phyloP scores from a whole-genome alignment of 2,329 filamentous ascomycete genomes.

The Myotisia sp. region DNA sequence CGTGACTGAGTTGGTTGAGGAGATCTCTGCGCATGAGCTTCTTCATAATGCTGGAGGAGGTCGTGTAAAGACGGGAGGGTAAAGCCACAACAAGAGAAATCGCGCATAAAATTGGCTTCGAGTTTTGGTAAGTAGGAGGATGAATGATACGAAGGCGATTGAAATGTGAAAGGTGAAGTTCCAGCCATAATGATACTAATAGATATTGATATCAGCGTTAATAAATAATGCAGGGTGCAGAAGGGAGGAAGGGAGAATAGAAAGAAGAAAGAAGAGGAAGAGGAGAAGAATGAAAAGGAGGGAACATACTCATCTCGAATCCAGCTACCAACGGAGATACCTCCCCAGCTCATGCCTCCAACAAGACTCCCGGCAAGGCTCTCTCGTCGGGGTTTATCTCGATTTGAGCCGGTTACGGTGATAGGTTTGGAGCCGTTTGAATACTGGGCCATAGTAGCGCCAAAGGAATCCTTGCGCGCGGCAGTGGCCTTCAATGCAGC shows the following conservation, averaged over 20 bases:
- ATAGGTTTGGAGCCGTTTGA: slow-evolving; percentile 47
- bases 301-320: slow-evolving; percentile 88
- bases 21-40: slow-evolving; percentile 66
- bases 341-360: slow-evolving; percentile 91
- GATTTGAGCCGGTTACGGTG: slow-evolving; percentile 38
- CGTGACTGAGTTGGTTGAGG: slow-evolving; percentile 35
- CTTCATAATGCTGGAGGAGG: slow-evolving; percentile 90
- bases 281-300: slow-evolving; percentile 6
- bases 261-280: slow-evolving; percentile 8
- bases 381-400: slow-evolving; percentile 41
- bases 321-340: slow-evolving; percentile 89
- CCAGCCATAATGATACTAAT: slow-evolving; percentile 84
- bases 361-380: slow-evolving; percentile 48
- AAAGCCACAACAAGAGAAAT: slow-evolving; percentile 88
- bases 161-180: slow-evolving; percentile 80
- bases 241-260: background rate
- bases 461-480: slow-evolving; percentile 42
- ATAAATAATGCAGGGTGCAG: background rate
- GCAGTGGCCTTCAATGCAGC: slow-evolving; percentile 25
- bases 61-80: slow-evolving; percentile 87
- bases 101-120: slow-evolving; percentile 93
- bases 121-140: slow-evolving; percentile 93
- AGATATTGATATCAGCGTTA: background rate
- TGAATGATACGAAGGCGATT: slow-evolving; percentile 91
- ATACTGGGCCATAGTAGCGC: slow-evolving; percentile 38